Percentiles rank a stretch among this genome's conserved stretches.
These are phyloP conservation scores for Penicillium occitanis DNA, from an alignment of 2,329 filamentous ascomycete species.

Conservation along the genomic window DNA sequence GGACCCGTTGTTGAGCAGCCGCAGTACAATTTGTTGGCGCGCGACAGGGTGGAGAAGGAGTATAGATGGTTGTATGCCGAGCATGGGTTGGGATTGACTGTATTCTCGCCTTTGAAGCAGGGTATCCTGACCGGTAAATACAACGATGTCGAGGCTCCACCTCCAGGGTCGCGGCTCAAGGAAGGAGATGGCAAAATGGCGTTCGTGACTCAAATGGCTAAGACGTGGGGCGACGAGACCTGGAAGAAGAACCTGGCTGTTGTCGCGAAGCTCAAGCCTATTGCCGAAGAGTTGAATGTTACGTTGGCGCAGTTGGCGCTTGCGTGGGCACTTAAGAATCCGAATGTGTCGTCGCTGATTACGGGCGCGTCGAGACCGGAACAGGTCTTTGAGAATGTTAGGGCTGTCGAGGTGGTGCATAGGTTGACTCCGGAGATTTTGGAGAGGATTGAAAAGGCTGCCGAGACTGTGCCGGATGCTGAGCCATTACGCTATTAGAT, in stretches of 20 bases:
- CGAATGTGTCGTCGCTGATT: slow-evolving; percentile 51
- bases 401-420: slow-evolving; percentile 18
- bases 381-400: slow-evolving; percentile 48
- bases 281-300: slow-evolving; percentile 65
- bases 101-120: slow-evolving; percentile 60
- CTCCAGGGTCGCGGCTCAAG: slow-evolving; percentile 59
- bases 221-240: slow-evolving; percentile 46
- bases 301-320: slow-evolving; percentile 59
- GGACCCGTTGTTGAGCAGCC: slow-evolving; percentile 68
- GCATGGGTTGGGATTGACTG: slow-evolving; percentile 61
- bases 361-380: slow-evolving; percentile 47
- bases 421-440: slow-evolving; percentile 24
- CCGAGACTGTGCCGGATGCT: neutral
- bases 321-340: slow-evolving; percentile 61
- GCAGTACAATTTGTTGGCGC: slow-evolving; percentile 63
- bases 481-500: slow-evolving; percentile 17
- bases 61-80: slow-evolving; percentile 62
- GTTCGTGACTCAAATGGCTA: slow-evolving; percentile 52
- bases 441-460: slow-evolving; percentile 22
- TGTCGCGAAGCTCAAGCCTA: slow-evolving; percentile 49
- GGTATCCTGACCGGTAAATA: slow-evolving; percentile 68
- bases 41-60: slow-evolving; percentile 64
- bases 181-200: slow-evolving; percentile 57
- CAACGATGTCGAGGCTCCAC: slow-evolving; percentile 31
- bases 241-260: slow-evolving; percentile 25